Evolutionary conservation across 2,329 filamentous ascomycete species (phyloP), one percentile per base, ranked within the genome.

Genomic region (Aspergillus unguis): DNA sequence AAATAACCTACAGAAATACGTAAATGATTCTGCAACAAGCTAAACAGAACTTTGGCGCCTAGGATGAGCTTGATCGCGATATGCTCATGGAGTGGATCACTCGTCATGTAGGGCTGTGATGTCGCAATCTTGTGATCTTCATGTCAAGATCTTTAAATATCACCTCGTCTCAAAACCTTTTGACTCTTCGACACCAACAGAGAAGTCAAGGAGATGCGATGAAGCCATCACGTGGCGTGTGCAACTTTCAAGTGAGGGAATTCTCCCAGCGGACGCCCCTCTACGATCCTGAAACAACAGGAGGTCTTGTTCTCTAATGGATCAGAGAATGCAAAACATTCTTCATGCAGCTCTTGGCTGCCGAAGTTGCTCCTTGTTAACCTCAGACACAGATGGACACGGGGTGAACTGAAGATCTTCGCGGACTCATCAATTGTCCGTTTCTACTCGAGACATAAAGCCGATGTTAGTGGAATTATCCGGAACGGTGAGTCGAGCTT

Each of bases 21-120:
- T 7, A 27, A 28, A 28, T 29, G 7, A 44, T 23, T n/a, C 28
- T 25, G 42, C 28, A 33, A 27, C 5, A 29, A 26, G 17, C 32
- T 27, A 33, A 35, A 11, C 29, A 33, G 31, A 46, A 28, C 17
- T 17, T 7, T 46, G 44, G 25, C 28, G 32, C 44, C 29, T 48
- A 47, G 37, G 9, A 17, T 48, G 46, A 48, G 46, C 46, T 48
- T 48, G 37, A 33, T 7, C 35, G 46, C 6, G 38, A 48, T 48
- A 48, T 42, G 46, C 46, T 48, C 46, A 48, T 7, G 35, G 36
- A 42, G 46, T 48, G 46, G 46, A 48, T 48, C 46, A 32, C 33
- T 42, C 46, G 46, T 42, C 46, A 48, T 42, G 29, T 42, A 26
- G 8, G 31, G 37, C 37, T 35, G 46, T n/a, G 28, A 48, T 48